Evolutionary conservation across 192 early-diverging fungal species (phyloP).

Genomic region (Dimargaris cristalligena): DNA sequence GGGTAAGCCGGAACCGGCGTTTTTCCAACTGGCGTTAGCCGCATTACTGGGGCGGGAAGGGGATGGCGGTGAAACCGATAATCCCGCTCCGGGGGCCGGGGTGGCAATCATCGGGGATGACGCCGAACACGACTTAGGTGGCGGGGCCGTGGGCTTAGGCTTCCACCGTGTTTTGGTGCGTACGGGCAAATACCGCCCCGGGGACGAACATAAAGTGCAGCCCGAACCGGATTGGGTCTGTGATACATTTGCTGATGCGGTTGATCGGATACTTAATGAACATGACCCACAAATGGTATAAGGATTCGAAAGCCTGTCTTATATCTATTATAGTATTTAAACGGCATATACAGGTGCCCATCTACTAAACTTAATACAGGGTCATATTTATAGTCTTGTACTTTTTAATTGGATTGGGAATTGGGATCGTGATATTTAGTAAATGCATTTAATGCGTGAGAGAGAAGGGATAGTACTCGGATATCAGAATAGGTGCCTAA

Average conservation of each 20-base stretch:
- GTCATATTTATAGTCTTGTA: not conserved
- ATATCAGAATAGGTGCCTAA: no score
- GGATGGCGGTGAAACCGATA: slow-evolving; percentile 39
- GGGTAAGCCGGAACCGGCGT: slow-evolving; percentile 61
- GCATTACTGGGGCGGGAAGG: no score
- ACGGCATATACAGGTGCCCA: no score
- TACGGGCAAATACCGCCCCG: slow-evolving; percentile 67
- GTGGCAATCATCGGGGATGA: slow-evolving; percentile 85
- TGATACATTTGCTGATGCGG: slow-evolving; percentile 45
- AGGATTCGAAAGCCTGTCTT: not conserved
- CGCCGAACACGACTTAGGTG: slow-evolving; percentile 63
- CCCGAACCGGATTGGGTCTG: slow-evolving; percentile 32
- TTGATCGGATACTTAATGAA: slow-evolving; percentile 35
- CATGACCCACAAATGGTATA: not conserved
- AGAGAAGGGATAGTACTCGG: no score
- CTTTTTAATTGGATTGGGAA: no score
- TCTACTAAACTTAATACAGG: not conserved
- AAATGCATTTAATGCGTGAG: no score
- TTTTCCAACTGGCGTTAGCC: slow-evolving; percentile 65
- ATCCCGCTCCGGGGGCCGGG: slow-evolving; percentile 25
- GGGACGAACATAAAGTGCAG: slow-evolving; percentile 42
- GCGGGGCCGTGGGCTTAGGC: slow-evolving; percentile 57
- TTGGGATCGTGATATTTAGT: no score
- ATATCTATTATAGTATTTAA: not conserved
- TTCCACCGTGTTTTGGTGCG: slow-evolving; percentile 44